phyloP scores from a whole-genome alignment of 2,329 filamentous ascomycete species.

The Neofusicoccum kwambonambiense region DNA sequence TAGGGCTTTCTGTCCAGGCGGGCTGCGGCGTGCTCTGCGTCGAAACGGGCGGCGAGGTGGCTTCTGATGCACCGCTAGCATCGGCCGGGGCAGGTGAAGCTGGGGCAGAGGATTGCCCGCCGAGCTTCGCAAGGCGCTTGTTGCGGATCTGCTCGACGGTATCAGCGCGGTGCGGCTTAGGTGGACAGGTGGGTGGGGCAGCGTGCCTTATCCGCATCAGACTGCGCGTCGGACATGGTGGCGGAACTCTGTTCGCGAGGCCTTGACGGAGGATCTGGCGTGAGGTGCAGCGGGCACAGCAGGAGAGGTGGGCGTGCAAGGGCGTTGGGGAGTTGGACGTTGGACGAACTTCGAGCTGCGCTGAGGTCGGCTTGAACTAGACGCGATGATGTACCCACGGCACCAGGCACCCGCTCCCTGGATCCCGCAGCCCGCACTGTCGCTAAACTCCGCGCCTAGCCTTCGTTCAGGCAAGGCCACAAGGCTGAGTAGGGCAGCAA shows the following conservation, averaged over 20 bases:
- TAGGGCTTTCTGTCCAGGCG: constrained; percentile 2
- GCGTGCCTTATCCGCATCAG: constrained; percentile 49
- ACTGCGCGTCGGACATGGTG: constrained; percentile 34
- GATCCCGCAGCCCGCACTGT: constrained; percentile 2
- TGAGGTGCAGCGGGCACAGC: constrained; percentile 28
- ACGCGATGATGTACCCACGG: constrained; percentile 14
- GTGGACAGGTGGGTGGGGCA: constrained; percentile 17
- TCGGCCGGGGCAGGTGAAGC: constrained; percentile 21
- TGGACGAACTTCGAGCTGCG: not conserved
- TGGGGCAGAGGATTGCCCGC: constrained; percentile 32
- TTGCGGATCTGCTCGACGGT: constrained; percentile 58
- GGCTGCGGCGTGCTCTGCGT: constrained; percentile 17
- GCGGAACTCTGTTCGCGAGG: not conserved
- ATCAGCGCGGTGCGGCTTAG: constrained; percentile 26
- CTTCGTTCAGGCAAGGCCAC: constrained; percentile 2
- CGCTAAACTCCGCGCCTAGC: constrained; percentile 16
- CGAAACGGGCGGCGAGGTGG: constrained; percentile 6
- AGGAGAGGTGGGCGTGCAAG: not conserved
- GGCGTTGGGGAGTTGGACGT: not conserved
- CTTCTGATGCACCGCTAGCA: constrained; percentile 19
- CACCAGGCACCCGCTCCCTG: constrained; percentile 11
- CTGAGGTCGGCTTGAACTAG: not conserved
- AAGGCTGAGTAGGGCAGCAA: not conserved
- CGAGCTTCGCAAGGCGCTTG: constrained; percentile 65
- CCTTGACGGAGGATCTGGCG: constrained; percentile 18